Evolutionary conservation across 1,139 yeast species (phyloP), one percentile per base, ranked within the genome.

Genomic region (Suhomyces ambrosiae): DNA sequence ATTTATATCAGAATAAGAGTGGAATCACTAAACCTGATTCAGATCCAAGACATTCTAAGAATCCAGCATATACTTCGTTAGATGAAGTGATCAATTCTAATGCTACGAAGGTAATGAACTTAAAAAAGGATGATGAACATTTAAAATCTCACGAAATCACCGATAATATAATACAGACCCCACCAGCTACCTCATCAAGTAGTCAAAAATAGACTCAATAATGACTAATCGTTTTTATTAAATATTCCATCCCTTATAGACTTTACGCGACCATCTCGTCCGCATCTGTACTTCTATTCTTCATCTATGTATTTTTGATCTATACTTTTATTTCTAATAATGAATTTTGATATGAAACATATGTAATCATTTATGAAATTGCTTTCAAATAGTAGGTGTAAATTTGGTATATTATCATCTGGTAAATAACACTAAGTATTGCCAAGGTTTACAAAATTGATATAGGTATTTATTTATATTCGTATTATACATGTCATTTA

Each of bases 181-280:
- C 61, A 5, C 60, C 57, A 28, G 45, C 57, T 27, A 46, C 61
- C 3, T 46, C 58, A n/a, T 31, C 49, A 7, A 40, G 41, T n/a
- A 28, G 37, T 33, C 44, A 42, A 35, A 37, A 33, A 33, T 33
- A 33, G 37, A 33, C 37, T 28, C 22, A 28, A 24, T 41, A 29
- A 41, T 36, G 33, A 36, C 29, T 28, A 27, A 32, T 24, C 18
- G 32, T 9, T 22, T 24, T 19, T 7, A 17, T 11, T 26, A 25
- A 14, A 10, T 15, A 14, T 22, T 26, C 32, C 29, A 31, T 10
- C 14, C n/a, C 13, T 35, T 26, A 35, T 34, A 36, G 34, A 26
- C 33, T 21, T 23, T 17, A 19, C 26, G 26, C 13, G 12, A 29
- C 30, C 27, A 28, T 29, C 32, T 22, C 32, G 38, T 27, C 21